Evolutionary conservation across 495 filamentous ascomycete genomes (phyloP), one percentile per base, ranked within the genome.

Genomic region (Lichina pygmaea): DNA sequence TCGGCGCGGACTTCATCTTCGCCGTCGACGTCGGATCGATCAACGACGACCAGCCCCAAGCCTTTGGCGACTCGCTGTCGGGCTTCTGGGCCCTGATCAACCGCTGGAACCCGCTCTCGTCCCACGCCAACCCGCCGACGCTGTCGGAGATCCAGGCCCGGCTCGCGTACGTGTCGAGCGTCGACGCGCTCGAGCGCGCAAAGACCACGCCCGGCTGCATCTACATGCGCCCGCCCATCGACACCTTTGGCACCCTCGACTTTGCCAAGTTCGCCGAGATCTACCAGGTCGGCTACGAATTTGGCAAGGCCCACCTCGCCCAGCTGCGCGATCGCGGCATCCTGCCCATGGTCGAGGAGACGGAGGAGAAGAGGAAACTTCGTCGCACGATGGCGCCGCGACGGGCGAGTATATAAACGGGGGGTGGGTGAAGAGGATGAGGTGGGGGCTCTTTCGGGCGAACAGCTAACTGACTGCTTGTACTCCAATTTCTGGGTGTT

Each of bases 251-350:
- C 0, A 99, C 89, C 7, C 60, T 99, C 44, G 91, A 95, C 41
- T 99, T 99, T 64, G 80, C 71, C 45, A 93, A 85, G 57, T 95
- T 99, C 59, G 85, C 93, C 49, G 89, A 95, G 64, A 94, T 99
- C 48, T 93, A 86, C 54, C 64, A 75, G 52, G 66, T 93, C 2
- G 91, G 89, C 4, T 93, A 91, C 57, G 62, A 68, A 33, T 95
- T 75, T 61, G 89, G 85, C 13, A 78, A 75, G 58, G 67, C 77
- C 47, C 92, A 74, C 59, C 58, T 97, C 39, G 71, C 67, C 32
- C 65, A 73, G 46, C 56, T 94, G 51, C 73, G 71, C 54, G 78
- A 78, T 38, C 63, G 86, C 55, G 89, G 86, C 0, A 64, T 77
- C 24, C 57, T 93, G 47, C 74, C 73, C 42, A 52, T 77, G 6